These are phyloP conservation scores for Coemansia sp. DNA, from an alignment of 192 early-diverging fungal genomes.

Conservation along the genomic window DNA sequence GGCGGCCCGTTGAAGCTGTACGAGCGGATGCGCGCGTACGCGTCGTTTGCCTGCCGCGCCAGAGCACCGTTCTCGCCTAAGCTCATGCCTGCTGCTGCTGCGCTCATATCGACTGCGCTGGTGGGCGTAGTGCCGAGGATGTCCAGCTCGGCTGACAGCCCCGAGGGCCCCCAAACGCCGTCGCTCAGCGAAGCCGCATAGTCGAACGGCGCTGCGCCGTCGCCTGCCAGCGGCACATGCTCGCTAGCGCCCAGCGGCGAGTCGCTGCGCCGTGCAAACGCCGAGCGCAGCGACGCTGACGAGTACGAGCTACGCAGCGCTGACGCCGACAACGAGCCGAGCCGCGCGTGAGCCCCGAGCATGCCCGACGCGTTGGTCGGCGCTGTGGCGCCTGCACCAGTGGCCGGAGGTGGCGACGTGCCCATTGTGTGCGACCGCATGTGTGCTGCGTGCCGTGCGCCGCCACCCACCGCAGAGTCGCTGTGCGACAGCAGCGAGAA, in stretches of 20 bases:
- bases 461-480: background rate
- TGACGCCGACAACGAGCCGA: constrained; percentile 34
- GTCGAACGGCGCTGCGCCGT: constrained; percentile 3
- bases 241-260: constrained; percentile 9
- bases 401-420: constrained; percentile 17
- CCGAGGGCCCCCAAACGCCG: constrained; percentile 48
- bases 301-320: constrained; percentile 54
- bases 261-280: constrained; percentile 36
- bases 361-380: constrained; percentile 36
- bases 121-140: constrained; percentile 19
- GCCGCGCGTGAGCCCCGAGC: constrained; percentile 39
- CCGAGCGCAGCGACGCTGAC: constrained; percentile 42
- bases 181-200: constrained; percentile 27
- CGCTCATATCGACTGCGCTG: background rate
- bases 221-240: background rate
- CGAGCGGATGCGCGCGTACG: constrained; percentile 39
- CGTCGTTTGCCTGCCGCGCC: too few relatives aligned
- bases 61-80: too few relatives aligned
- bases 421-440: constrained; percentile 29
- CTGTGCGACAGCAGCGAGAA: constrained; percentile 17
- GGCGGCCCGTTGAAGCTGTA: constrained; percentile 52
- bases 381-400: constrained; percentile 10
- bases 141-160: constrained; percentile 45
- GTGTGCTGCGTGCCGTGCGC: constrained; percentile 11
- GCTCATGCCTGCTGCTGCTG: background rate